Evolutionary conservation across 371 early-diverging fungal species (phyloP).

Genomic region (Lichtheimia hyalospora): DNA sequence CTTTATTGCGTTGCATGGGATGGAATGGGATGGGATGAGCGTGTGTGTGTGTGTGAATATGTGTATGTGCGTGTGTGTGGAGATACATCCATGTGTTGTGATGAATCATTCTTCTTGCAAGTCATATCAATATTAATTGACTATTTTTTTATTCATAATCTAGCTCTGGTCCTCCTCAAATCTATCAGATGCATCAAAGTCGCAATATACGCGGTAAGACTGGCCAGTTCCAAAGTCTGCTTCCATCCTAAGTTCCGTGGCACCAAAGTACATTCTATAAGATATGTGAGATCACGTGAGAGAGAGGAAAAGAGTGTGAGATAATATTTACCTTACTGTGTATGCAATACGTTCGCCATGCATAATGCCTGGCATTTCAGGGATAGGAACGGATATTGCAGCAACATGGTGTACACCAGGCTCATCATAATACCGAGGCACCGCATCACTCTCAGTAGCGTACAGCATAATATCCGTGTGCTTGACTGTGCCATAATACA

Average conservation of each 20-base stretch:
- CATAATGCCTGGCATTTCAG: conserved; percentile 27
- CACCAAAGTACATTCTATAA: conserved; percentile 49
- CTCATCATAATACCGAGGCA: conserved; percentile 42
- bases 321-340: conserved; percentile 32
- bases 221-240: conserved; percentile 49
- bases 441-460: conserved; percentile 35
- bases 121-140: not conserved
- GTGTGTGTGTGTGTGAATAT: not conserved
- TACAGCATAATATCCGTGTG: conserved; percentile 48
- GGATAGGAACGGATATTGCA: conserved; percentile 46
- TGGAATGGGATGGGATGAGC: not conserved
- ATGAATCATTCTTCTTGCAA: not conserved
- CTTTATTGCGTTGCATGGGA: not conserved
- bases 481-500: conserved; percentile 45
- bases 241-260: conserved; percentile 48
- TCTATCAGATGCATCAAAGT: conserved; percentile 38
- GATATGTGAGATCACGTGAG: not conserved
- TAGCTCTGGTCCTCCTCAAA: not conserved
- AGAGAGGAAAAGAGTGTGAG: too few relatives aligned
- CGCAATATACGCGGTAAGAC: conserved; percentile 33
- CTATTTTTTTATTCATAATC: not conserved
- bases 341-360: conserved; percentile 40
- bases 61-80: not conserved
- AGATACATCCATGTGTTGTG: not conserved
- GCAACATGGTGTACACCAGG: conserved; percentile 40